These are phyloP conservation scores for Apiotrichum laibachii DNA, from an alignment of 1,284 basidiomycete species.

Conservation along the genomic window DNA sequence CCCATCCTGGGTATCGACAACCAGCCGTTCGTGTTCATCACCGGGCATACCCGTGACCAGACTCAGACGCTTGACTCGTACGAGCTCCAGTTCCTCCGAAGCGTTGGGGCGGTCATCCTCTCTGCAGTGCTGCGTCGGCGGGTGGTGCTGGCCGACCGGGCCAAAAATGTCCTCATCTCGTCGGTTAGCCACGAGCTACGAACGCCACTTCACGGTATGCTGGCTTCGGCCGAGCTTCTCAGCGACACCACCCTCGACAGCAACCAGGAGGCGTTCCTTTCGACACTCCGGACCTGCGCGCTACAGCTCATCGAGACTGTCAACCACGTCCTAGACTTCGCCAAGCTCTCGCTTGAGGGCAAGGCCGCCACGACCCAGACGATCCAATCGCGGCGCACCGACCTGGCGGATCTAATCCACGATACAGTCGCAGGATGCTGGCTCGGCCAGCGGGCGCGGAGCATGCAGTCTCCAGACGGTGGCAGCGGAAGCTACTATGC, in stretches of 20 bases:
- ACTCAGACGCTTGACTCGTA: conserved; percentile 83
- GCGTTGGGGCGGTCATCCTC: conserved; percentile 85
- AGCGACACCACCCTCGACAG: conserved; percentile 76
- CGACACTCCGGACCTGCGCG: conserved; percentile 53
- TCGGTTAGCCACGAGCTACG: conserved; percentile 93
- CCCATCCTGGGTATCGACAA: conserved; percentile 93
- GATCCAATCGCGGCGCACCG: conserved; percentile 66
- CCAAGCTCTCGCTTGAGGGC: conserved; percentile 85
- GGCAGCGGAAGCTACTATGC: conserved; percentile 92
- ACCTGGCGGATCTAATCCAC: conserved; percentile 86
- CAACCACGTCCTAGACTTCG: conserved; percentile 95
- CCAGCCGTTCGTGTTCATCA: conserved; percentile 85
- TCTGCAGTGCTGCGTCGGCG: conserved; percentile 88
- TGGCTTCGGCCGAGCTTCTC: conserved; percentile 84
- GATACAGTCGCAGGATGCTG: conserved; percentile 93
- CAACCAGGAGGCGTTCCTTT: conserved; percentile 79
- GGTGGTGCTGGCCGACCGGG: conserved; percentile 89
- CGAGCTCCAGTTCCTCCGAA: conserved; percentile 85
- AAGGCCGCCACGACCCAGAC: conserved; percentile 62
- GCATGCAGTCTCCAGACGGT: conserved; percentile 59
- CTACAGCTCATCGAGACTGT: conserved; percentile 61
- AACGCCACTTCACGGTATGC: conserved; percentile 84
- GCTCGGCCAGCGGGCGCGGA: conserved; percentile 84
- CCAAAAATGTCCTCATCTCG: conserved; percentile 46
- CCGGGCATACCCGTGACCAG: conserved; percentile 78